phyloP scores from a whole-genome alignment of 148 eudicot genomes.

The Polygonum aviculare region DNA sequence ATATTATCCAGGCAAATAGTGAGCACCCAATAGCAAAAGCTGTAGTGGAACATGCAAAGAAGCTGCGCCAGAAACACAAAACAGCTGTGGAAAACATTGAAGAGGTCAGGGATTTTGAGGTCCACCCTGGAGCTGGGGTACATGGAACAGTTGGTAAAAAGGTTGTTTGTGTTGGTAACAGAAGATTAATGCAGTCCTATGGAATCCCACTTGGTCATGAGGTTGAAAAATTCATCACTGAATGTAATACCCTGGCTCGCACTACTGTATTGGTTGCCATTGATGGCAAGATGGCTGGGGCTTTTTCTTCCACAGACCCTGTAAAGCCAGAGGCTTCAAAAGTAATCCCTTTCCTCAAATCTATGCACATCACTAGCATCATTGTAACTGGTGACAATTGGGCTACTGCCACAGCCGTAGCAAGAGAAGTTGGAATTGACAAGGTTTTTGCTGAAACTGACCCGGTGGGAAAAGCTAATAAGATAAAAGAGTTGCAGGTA shows the following conservation, averaged over 20 bases:
- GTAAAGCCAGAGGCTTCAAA: constrained; percentile 85
- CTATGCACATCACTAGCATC: constrained; percentile 76
- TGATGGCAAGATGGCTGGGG: constrained; percentile 73
- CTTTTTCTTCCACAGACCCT: constrained; percentile 90
- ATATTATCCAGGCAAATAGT: constrained; percentile 64
- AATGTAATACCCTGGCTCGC: constrained; percentile 61
- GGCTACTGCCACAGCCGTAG: constrained; percentile 89
- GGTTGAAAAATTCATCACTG: constrained; percentile 51
- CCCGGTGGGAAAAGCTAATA: constrained; percentile 82
- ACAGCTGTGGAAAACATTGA: constrained; percentile 32
- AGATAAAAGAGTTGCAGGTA: constrained; percentile 94
- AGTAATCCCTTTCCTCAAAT: constrained; percentile 54
- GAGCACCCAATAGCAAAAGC: constrained; percentile 96
- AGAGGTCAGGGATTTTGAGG: constrained; percentile 79
- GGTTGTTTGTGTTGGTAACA: constrained; percentile 74
- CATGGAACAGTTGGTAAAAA: constrained; percentile 68
- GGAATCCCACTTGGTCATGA: constrained; percentile 47
- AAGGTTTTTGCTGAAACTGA: constrained; percentile 88
- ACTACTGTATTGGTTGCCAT: constrained; percentile 81
- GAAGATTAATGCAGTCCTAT: constrained; percentile 57
- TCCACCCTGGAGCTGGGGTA: constrained; percentile 94
- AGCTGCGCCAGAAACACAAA: constrained; percentile 32
- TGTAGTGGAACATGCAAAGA: constrained; percentile 74
- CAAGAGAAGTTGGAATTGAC: constrained; percentile 64
- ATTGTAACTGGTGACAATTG: constrained; percentile 98